Evolutionary conservation across 306 rosid species (phyloP).

Genomic region (Casuarina equisetifolia): DNA sequence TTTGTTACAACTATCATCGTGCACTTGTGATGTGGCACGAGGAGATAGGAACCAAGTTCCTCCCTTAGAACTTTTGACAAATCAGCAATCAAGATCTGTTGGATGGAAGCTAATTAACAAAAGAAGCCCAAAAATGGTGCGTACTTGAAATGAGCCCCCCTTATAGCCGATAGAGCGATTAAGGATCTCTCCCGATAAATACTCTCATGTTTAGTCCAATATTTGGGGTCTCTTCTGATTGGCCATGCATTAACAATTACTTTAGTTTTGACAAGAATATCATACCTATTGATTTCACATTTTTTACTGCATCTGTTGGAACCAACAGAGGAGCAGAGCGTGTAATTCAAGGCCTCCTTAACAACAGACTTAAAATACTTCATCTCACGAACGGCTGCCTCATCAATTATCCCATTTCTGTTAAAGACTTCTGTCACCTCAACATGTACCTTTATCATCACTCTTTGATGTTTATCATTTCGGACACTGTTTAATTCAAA

Average conservation of each 20-base stretch:
- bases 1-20: neutral
- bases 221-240: neutral
- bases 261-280: too few species aligned
- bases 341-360: constrained; percentile 34
- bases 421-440: constrained; percentile 35
- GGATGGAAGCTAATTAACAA: too few species aligned
- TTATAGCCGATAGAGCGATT: constrained; percentile 12
- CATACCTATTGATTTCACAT: constrained; percentile 21
- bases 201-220: constrained; percentile 31
- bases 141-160: constrained; percentile 27
- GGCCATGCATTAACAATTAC: too few species aligned
- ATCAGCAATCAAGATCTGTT: too few species aligned
- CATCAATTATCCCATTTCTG: constrained; percentile 1
- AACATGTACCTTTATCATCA: constrained; percentile 35
- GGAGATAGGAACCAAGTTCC: too few species aligned
- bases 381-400: too few species aligned
- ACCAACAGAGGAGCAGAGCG: constrained; percentile 22
- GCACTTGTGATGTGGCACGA: neutral
- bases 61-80: too few species aligned
- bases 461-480: constrained; percentile 39
- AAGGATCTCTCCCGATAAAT: constrained; percentile 32
- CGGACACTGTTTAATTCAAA: constrained; percentile 37
- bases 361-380: constrained; percentile 13
- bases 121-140: constrained; percentile 21
- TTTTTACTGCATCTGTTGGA: constrained; percentile 25